Evolutionary conservation across 2,329 filamentous ascomycete genomes (phyloP).

Genomic region (Cercospora berteroae): DNA sequence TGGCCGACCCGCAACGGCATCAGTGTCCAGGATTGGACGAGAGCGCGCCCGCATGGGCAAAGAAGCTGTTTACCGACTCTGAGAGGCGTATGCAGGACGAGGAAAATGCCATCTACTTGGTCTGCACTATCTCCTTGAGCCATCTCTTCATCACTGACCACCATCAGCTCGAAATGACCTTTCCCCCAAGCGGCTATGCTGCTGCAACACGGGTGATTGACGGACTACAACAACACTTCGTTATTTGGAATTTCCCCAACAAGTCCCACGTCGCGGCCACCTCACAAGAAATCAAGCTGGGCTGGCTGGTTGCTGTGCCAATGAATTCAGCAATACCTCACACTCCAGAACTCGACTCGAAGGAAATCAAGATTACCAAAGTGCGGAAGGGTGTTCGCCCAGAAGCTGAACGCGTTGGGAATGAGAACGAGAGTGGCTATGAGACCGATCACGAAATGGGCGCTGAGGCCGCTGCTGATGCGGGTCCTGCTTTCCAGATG

Average conservation of each 20-base stretch:
- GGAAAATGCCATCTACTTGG: conserved; percentile 3
- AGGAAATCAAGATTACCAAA: neutral
- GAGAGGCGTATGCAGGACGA: neutral
- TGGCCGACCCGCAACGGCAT: neutral
- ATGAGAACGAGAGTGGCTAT: neutral
- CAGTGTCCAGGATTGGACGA: neutral
- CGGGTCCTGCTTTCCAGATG: neutral
- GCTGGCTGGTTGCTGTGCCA: neutral
- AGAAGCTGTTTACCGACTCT: neutral
- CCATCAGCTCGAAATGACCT: neutral
- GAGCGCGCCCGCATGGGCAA: neutral
- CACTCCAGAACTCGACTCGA: neutral
- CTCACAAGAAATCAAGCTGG: neutral
- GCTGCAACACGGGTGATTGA: neutral
- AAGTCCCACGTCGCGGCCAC: neutral
- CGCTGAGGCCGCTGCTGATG: neutral
- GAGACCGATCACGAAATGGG: neutral
- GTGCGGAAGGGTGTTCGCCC: neutral
- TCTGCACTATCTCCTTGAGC: neutral
- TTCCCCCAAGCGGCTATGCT: neutral
- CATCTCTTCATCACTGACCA: neutral
- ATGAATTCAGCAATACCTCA: neutral
- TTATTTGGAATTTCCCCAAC: neutral
- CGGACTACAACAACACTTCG: neutral
- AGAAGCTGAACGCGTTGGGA: neutral